Percentiles rank a stretch among this genome's conserved stretches.
phyloP scores from a whole-genome alignment of 441 rosid species.

The California macrophylla region DNA sequence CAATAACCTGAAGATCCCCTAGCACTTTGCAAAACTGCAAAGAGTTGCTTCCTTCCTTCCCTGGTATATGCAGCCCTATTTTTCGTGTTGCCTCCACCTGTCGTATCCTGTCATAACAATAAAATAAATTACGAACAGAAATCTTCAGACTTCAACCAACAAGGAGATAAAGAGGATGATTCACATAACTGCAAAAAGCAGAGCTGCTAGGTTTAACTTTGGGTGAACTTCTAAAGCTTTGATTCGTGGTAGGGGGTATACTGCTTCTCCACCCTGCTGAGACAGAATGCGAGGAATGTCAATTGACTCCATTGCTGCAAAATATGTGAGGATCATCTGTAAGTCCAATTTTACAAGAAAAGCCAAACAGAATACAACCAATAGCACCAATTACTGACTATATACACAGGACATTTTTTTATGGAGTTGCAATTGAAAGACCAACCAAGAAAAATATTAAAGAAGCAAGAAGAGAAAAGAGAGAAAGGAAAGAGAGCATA shows the following conservation, averaged over 20 bases:
- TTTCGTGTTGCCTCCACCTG: slow-evolving; percentile 52
- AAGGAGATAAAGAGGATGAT: slow-evolving; percentile 11
- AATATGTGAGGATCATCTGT: slow-evolving; percentile 21
- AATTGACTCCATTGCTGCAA: slow-evolving; percentile 80
- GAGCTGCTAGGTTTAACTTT: slow-evolving; percentile 78
- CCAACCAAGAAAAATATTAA: not conserved
- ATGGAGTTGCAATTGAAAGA: not conserved
- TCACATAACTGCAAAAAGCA: slow-evolving; percentile 80
- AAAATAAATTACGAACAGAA: not conserved
- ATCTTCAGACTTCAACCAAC: slow-evolving; percentile 12
- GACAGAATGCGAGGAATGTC: slow-evolving; percentile 87
- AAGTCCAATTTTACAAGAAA: slow-evolving; percentile 1
- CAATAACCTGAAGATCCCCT: slow-evolving; percentile 94
- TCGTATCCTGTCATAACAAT: slow-evolving; percentile 48
- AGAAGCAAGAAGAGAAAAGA: not conserved
- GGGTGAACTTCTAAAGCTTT: slow-evolving; percentile 84
- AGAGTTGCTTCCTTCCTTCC: slow-evolving; percentile 97
- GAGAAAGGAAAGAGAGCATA: not conserved
- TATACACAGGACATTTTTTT: not conserved
- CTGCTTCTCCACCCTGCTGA: slow-evolving; percentile 96
- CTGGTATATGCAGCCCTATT: slow-evolving; percentile 82
- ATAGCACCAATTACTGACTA: not conserved
- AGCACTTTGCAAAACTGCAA: slow-evolving; percentile 96
- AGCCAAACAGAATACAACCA: not conserved
- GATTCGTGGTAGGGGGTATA: slow-evolving; percentile 88